Conservation (phyloP, 495 filamentous ascomycete genomes). For the Aspergillus incahuasiensis region DNA sequence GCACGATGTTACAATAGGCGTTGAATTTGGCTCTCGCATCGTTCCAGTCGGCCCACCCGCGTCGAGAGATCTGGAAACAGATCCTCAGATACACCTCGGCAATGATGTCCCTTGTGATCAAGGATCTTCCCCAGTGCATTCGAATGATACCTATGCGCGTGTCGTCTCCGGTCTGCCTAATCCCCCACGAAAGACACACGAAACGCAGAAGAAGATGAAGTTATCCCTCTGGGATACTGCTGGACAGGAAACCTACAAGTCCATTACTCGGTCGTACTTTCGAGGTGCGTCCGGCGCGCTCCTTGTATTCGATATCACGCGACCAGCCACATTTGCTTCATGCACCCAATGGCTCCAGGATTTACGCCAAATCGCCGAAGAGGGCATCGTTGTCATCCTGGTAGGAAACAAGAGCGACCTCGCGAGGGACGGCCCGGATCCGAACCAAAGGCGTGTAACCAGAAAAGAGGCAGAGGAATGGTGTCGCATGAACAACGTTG, state of each 20-base stretch:
- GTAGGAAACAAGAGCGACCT: slow-evolving; percentile 95
- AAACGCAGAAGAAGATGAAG: slow-evolving; percentile 72
- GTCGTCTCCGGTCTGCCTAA: slow-evolving; percentile 30
- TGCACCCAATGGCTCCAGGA: slow-evolving; percentile 90
- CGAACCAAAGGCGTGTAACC: slow-evolving; percentile 73
- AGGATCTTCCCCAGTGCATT: slow-evolving; percentile 2
- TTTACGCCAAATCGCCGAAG: slow-evolving; percentile 86
- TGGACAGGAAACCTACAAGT: slow-evolving; percentile 95
- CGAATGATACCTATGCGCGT: slow-evolving; percentile 19
- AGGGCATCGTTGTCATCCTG: slow-evolving; percentile 85
- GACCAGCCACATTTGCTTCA: slow-evolving; percentile 76
- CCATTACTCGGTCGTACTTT: slow-evolving; percentile 92
- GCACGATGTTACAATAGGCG: slow-evolving; percentile 97
- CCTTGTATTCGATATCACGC: slow-evolving; percentile 90
- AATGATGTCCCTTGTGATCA: slow-evolving; percentile 1
- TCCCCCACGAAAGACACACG: slow-evolving; percentile 32
- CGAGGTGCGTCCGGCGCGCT: slow-evolving; percentile 87
- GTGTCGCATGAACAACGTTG: slow-evolving; percentile 74
- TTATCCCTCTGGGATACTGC: slow-evolving; percentile 92
- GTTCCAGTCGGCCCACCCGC: slow-evolving; percentile 83
- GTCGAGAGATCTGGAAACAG: slow-evolving; percentile 37
- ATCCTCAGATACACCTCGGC: slow-evolving; percentile 21
- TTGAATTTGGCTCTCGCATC: slow-evolving; percentile 93
- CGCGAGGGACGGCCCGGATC: slow-evolving; percentile 41
- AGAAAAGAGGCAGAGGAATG: slow-evolving; percentile 78